phyloP scores from a whole-genome alignment of 176 grass and related monocot genomes.

The Tillandsia fasciculata region DNA sequence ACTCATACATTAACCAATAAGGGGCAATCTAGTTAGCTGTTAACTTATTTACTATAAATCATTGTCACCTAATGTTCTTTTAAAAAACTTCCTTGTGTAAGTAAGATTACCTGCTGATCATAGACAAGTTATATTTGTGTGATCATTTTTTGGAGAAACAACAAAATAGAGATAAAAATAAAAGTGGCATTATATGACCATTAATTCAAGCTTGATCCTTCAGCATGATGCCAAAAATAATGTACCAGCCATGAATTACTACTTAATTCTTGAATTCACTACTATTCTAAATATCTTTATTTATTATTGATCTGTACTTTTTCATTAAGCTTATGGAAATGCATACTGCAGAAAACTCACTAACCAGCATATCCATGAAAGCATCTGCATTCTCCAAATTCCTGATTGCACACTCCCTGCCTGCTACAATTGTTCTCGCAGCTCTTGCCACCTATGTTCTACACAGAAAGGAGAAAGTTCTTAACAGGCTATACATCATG shows the following conservation, averaged over 20 bases:
- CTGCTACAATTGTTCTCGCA: conserved; percentile 59
- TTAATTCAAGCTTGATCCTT: too few relatives aligned
- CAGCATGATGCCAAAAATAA: neutral
- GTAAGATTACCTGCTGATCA: too few relatives aligned
- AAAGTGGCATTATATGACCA: too few relatives aligned
- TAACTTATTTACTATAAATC: too few relatives aligned
- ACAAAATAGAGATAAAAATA: too few relatives aligned
- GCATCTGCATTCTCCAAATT: conserved; percentile 81
- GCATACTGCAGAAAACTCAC: conserved; percentile 7
- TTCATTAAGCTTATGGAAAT: neutral
- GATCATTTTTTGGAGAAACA: too few relatives aligned
- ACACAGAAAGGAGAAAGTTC: neutral
- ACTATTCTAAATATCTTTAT: neutral
- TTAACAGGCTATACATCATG: neutral
- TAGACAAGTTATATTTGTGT: too few relatives aligned
- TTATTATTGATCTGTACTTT: neutral
- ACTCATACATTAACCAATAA: too few relatives aligned
- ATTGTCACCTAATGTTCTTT: too few relatives aligned
- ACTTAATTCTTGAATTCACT: neutral
- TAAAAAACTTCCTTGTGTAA: too few relatives aligned
- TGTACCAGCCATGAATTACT: neutral
- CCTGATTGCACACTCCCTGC: conserved; percentile 64
- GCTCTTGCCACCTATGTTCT: conserved; percentile 41
- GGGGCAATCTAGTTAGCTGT: too few relatives aligned
- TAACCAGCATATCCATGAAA: conserved; percentile 92